These are phyloP conservation scores for Bruguiera parviflora DNA, from an alignment of 345 rosid species.

Conservation along the genomic window DNA sequence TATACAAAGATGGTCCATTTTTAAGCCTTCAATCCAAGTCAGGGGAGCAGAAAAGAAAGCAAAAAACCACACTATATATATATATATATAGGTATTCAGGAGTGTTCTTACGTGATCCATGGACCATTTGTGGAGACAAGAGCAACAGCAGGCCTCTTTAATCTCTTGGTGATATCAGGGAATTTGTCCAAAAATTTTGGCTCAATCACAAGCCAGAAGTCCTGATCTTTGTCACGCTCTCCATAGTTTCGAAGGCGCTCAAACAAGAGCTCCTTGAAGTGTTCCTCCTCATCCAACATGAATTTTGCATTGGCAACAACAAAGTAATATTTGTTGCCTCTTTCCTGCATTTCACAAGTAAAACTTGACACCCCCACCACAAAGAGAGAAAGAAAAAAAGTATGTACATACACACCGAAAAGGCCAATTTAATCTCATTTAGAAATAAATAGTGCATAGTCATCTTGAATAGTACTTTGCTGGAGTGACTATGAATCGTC, in stretches of 20 bases:
- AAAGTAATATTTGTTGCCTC: slow-evolving; percentile 56
- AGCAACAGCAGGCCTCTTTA: slow-evolving; percentile 93
- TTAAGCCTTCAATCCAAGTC: not conserved
- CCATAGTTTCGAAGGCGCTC: slow-evolving; percentile 71
- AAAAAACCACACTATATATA: not conserved
- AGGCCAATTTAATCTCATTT: not conserved
- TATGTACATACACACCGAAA: not conserved
- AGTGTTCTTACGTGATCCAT: slow-evolving; percentile 83
- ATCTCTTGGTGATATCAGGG: slow-evolving; percentile 73
- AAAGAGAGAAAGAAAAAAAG: not conserved
- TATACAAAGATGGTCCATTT: too few relatives aligned
- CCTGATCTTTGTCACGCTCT: slow-evolving; percentile 62
- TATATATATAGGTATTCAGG: not conserved
- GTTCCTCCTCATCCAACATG: slow-evolving; percentile 99
- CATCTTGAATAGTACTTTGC: too few relatives aligned
- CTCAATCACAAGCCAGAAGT: slow-evolving; percentile 94
- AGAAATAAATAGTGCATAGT: too few relatives aligned
- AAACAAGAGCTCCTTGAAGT: slow-evolving; percentile 73
- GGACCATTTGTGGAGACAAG: slow-evolving; percentile 85
- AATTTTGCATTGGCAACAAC: slow-evolving; percentile 87
- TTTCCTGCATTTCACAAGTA: slow-evolving; percentile 26
- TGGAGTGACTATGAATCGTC: too few relatives aligned
- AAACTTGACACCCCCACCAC: not conserved
- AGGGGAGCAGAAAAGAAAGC: not conserved
- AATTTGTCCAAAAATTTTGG: slow-evolving; percentile 83